A percentile compares a stretch with the other conserved stretches of the same genome.
These are phyloP conservation scores for Hanseniaspora mollemarum DNA, from an alignment of 805 yeast species.

Conservation along the genomic window DNA sequence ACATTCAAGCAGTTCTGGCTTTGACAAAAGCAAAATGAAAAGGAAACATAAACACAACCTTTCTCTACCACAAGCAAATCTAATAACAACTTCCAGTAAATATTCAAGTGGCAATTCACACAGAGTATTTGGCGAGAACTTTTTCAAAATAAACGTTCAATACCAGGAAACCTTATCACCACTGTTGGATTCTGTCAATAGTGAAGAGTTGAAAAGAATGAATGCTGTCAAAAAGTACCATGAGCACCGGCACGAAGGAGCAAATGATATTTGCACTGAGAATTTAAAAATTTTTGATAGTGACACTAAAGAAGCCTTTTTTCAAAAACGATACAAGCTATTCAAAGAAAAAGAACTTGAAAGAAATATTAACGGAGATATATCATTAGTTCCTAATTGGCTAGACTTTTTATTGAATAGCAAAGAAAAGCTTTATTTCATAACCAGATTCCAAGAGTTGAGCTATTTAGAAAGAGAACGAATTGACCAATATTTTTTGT, in stretches of 20 bases:
- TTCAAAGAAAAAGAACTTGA: neutral
- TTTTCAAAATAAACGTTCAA: slow-evolving; percentile 14
- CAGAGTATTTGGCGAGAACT: slow-evolving; percentile 13
- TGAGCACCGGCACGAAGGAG: neutral
- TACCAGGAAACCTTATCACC: slow-evolving; percentile 13
- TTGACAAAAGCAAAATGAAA: neutral
- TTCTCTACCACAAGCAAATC: slow-evolving; percentile 11
- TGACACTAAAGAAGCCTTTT: slow-evolving; percentile 15
- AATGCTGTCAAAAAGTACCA: neutral
- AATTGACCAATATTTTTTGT: slow-evolving; percentile 34
- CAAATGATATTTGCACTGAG: slow-evolving; percentile 17
- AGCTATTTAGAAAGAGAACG: slow-evolving; percentile 63
- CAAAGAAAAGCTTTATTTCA: slow-evolving; percentile 25
- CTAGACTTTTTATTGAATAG: slow-evolving; percentile 28
- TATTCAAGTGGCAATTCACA: neutral
- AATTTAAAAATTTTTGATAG: slow-evolving; percentile 17
- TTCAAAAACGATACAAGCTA: slow-evolving; percentile 17
- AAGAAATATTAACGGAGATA: slow-evolving; percentile 17
- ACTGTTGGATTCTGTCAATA: slow-evolving; percentile 8
- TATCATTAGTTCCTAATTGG: slow-evolving; percentile 42
- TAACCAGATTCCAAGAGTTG: slow-evolving; percentile 48
- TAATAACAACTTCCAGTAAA: slow-evolving; percentile 2
- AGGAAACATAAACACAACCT: slow-evolving; percentile 12
- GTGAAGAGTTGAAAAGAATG: slow-evolving; percentile 1
- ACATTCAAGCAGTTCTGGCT: slow-evolving; percentile 9